Evolutionary conservation across 768 basidiomycete species (phyloP).

Genomic region (Serendipita vermifera): DNA sequence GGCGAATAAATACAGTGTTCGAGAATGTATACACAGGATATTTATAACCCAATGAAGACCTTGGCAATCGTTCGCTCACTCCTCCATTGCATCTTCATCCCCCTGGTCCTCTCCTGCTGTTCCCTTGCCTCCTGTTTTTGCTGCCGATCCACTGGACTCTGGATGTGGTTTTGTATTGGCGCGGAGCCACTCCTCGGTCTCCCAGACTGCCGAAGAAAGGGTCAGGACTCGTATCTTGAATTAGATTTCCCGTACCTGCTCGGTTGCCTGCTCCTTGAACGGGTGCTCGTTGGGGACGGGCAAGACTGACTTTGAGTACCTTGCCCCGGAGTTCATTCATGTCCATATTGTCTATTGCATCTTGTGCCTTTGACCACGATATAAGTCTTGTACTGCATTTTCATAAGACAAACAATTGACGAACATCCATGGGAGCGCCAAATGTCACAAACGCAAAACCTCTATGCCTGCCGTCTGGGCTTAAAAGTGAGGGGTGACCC

Average conservation of each 20-base stretch:
- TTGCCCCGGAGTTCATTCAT: slow-evolving; percentile 73
- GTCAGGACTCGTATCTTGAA: background rate
- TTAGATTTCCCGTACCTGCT: slow-evolving; percentile 34
- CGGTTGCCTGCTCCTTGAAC: slow-evolving; percentile 53
- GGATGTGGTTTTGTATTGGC: slow-evolving; percentile 67
- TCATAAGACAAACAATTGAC: background rate
- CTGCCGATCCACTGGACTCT: slow-evolving; percentile 49
- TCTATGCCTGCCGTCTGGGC: slow-evolving; percentile 62
- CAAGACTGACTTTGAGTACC: slow-evolving; percentile 72
- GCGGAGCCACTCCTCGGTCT: slow-evolving; percentile 86
- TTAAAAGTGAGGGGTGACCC: background rate
- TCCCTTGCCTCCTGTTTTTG: slow-evolving; percentile 22
- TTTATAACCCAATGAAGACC: background rate
- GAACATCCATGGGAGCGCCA: slow-evolving; percentile 54
- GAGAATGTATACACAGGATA: background rate
- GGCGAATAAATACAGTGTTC: background rate
- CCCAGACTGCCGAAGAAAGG: slow-evolving; percentile 57
- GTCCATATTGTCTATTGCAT: slow-evolving; percentile 99
- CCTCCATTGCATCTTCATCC: slow-evolving; percentile 52
- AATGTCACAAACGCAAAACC: slow-evolving; percentile 93
- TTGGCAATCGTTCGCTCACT: too few species aligned
- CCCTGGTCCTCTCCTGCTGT: slow-evolving; percentile 21
- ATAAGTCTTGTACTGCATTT: background rate
- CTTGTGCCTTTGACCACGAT: slow-evolving; percentile 38
- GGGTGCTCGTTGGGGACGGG: slow-evolving; percentile 64